Conservation (phyloP, 441 rosid genomes). For the Brassica balearica region DNA sequence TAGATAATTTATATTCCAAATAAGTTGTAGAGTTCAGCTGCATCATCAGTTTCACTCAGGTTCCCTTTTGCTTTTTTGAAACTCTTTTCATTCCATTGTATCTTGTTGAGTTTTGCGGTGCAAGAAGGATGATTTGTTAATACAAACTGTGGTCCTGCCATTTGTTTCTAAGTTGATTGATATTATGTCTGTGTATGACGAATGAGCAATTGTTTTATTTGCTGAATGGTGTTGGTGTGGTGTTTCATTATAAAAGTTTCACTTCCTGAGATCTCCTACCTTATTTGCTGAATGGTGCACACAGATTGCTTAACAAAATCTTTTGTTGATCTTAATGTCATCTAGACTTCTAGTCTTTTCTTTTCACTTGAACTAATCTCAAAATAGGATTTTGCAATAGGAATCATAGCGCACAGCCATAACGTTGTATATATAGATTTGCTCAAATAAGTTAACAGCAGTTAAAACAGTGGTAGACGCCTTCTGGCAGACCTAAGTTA, state of each 20-base stretch:
- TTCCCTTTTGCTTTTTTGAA: slow-evolving; percentile 24
- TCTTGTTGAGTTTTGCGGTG: slow-evolving; percentile 36
- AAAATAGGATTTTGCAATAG: not conserved
- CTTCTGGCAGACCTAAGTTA: not conserved
- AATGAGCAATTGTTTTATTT: slow-evolving; percentile 34
- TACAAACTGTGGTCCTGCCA: slow-evolving; percentile 31
- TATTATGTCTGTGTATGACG: slow-evolving; percentile 5
- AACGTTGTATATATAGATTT: slow-evolving; percentile 13
- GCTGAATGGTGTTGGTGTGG: slow-evolving; percentile 48
- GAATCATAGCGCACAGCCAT: slow-evolving; percentile 1
- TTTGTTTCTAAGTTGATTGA: slow-evolving; percentile 35
- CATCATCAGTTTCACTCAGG: slow-evolving; percentile 50
- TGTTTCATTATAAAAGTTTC: slow-evolving; percentile 32
- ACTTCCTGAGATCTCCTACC: slow-evolving; percentile 27
- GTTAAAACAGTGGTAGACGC: not conserved
- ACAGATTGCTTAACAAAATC: not conserved
- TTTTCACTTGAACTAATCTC: slow-evolving; percentile 6
- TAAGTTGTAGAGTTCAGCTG: slow-evolving; percentile 48
- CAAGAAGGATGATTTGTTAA: slow-evolving; percentile 34
- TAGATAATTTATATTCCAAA: slow-evolving; percentile 43
- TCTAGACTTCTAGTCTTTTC: not conserved
- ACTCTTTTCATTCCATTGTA: slow-evolving; percentile 22
- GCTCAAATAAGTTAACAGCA: slow-evolving; percentile 17
- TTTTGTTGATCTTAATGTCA: not conserved
- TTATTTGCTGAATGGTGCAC: not conserved